Percentiles rank a stretch among this genome's conserved stretches.
phyloP scores from a whole-genome alignment of 2,329 filamentous ascomycete species.

The Alternaria ethzedia region DNA sequence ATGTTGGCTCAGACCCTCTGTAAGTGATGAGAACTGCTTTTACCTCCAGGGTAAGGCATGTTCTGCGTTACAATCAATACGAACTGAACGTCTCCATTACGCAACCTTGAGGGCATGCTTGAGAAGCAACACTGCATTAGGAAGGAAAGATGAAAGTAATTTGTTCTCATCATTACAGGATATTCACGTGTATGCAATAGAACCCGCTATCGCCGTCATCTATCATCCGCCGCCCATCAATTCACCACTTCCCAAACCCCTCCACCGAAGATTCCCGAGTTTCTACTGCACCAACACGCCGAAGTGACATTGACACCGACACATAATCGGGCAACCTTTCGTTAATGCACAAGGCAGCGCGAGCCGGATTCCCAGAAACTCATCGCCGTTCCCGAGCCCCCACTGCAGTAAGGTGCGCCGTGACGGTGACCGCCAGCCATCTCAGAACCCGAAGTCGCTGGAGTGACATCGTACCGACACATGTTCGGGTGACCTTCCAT shows the following conservation, averaged over 20 bases:
- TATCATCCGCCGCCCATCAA: neutral
- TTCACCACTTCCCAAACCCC: neutral
- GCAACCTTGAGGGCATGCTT: neutral
- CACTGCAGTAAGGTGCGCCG: conserved; percentile 11
- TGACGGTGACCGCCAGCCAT: neutral
- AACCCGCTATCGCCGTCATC: neutral
- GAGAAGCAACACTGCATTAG: neutral
- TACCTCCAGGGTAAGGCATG: neutral
- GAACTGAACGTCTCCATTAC: neutral
- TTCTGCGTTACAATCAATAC: neutral
- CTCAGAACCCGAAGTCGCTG: conserved; percentile 11
- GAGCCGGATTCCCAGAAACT: conserved; percentile 15
- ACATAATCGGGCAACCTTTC: conserved; percentile 13
- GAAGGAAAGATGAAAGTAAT: neutral
- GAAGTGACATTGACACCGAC: conserved; percentile 15
- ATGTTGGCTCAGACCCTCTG: neutral
- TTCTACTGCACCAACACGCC: conserved; percentile 21
- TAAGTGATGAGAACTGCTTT: neutral
- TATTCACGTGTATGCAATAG: neutral
- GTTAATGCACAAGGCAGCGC: conserved; percentile 17
- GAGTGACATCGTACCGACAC: conserved; percentile 16
- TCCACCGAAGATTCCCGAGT: conserved; percentile 15
- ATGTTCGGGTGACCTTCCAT: conserved; percentile 17
- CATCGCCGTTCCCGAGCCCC: conserved; percentile 17
- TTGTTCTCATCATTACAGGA: neutral